phyloP scores from a whole-genome alignment of 2,329 filamentous ascomycete species.

The Calonectria ilicicola region DNA sequence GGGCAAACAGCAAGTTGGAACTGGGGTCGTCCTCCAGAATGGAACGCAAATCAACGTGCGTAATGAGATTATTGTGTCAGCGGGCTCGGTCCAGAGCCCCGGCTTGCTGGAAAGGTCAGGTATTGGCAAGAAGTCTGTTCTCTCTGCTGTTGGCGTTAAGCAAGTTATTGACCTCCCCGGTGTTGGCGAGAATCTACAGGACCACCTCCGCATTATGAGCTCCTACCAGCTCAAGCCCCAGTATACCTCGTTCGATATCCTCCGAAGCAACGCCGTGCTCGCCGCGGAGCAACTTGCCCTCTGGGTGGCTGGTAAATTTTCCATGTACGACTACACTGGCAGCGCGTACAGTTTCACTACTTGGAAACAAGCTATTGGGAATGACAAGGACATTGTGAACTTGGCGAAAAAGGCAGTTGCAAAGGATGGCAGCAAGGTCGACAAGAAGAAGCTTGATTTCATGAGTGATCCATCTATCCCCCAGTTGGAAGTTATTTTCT shows the following conservation, averaged over 20 bases:
- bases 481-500: constrained; percentile 45
- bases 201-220: constrained; percentile 48
- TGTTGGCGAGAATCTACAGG: constrained; percentile 40
- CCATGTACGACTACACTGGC: constrained; percentile 37
- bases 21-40: constrained; percentile 31
- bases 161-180: constrained; percentile 19
- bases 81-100: constrained; percentile 27
- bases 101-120: constrained; percentile 25
- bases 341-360: constrained; percentile 35
- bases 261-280: constrained; percentile 32
- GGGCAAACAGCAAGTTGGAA: constrained; percentile 37
- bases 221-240: constrained; percentile 46
- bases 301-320: constrained; percentile 31
- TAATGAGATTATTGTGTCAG: constrained; percentile 26
- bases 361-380: constrained; percentile 36
- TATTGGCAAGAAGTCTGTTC: constrained; percentile 17
- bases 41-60: constrained; percentile 28
- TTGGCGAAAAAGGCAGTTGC: constrained; percentile 40
- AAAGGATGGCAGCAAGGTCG: constrained; percentile 45
- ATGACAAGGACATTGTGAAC: constrained; percentile 18
- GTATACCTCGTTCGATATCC: constrained; percentile 30
- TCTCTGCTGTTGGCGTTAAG: constrained; percentile 18
- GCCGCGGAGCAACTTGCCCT: constrained; percentile 34
- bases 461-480: constrained; percentile 45
- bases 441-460: constrained; percentile 54